These are phyloP conservation scores for Boletus rex-veris DNA, from an alignment of 768 basidiomycete genomes.

Conservation along the genomic window DNA sequence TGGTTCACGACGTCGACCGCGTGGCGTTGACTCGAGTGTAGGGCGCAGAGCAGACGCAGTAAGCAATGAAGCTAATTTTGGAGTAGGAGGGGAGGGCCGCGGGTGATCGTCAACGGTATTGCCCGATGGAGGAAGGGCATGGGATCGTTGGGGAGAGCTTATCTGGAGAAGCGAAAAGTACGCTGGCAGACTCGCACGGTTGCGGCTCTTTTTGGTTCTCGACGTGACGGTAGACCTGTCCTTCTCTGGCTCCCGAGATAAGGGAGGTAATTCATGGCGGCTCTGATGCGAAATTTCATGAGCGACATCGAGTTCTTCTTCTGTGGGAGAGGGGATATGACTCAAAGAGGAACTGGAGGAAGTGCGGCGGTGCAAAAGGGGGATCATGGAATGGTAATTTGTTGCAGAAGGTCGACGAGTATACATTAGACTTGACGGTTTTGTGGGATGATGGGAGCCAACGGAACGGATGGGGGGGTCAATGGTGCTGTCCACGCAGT, in stretches of 20 bases:
- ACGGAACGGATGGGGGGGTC: slow-evolving; percentile 45
- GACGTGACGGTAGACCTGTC: slow-evolving; percentile 30
- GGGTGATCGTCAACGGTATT: slow-evolving; percentile 36
- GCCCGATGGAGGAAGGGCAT: slow-evolving; percentile 40
- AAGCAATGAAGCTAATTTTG: slow-evolving; percentile 42
- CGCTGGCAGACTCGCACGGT: slow-evolving; percentile 70
- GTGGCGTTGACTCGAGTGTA: slow-evolving; percentile 43
- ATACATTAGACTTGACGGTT: slow-evolving; percentile 54
- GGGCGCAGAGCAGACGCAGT: slow-evolving; percentile 35
- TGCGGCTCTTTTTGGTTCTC: slow-evolving; percentile 51
- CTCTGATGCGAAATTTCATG: slow-evolving; percentile 28
- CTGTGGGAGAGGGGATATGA: slow-evolving; percentile 38
- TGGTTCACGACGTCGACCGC: slow-evolving; percentile 49
- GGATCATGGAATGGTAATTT: slow-evolving; percentile 61
- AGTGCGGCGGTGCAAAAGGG: slow-evolving; percentile 51
- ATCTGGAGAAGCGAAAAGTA: slow-evolving; percentile 72
- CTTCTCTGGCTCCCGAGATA: slow-evolving; percentile 21
- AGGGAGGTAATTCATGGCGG: slow-evolving; percentile 34
- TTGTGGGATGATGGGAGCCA: slow-evolving; percentile 31
- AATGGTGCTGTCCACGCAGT: slow-evolving; percentile 31
- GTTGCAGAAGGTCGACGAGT: slow-evolving; percentile 68
- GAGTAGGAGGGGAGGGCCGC: slow-evolving; percentile 59
- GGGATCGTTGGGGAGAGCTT: slow-evolving; percentile 40
- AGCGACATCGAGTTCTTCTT: slow-evolving; percentile 41
- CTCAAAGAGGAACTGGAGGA: slow-evolving; percentile 38